Percentiles rank a stretch among this genome's conserved stretches.
These are phyloP conservation scores for Botryotinia globosa DNA, from an alignment of 2,329 filamentous ascomycete genomes.

Conservation along the genomic window DNA sequence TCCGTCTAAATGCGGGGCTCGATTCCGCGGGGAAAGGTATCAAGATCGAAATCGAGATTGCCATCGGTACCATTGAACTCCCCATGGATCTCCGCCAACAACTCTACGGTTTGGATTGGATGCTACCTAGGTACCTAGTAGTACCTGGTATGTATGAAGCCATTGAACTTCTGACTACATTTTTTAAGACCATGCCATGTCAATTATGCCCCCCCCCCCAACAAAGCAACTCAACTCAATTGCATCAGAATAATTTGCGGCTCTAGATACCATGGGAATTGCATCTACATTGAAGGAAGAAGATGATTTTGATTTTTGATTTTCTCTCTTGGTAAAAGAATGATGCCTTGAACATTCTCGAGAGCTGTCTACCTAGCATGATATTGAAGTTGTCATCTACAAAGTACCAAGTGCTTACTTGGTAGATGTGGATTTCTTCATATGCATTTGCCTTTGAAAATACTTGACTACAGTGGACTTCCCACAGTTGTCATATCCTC, in stretches of 20 bases:
- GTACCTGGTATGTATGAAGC: not conserved
- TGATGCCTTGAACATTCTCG: conserved; percentile 5
- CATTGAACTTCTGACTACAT: not conserved
- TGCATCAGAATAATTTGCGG: not conserved
- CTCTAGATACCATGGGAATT: not conserved
- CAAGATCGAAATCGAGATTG: not conserved
- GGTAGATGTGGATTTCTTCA: conserved; percentile 5
- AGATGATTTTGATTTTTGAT: not conserved
- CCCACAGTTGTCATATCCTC: not conserved
- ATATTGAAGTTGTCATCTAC: not conserved
- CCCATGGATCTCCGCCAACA: not conserved
- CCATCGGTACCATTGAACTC: not conserved
- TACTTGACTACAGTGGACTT: not conserved
- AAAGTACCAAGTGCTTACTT: not conserved
- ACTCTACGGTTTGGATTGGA: not conserved
- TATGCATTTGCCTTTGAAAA: not conserved
- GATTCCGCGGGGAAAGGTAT: not conserved
- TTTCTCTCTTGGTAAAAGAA: not conserved
- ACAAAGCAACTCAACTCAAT: not conserved
- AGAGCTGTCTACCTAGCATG: not conserved
- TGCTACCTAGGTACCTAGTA: not conserved
- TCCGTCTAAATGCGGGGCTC: not conserved
- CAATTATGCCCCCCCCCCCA: not conserved
- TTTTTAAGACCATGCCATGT: not conserved
- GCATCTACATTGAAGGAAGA: not conserved